A percentile compares a stretch with the other conserved stretches of the same genome.
phyloP scores from a whole-genome alignment of 2,329 filamentous ascomycete genomes.

The Fusarium stilboides region DNA sequence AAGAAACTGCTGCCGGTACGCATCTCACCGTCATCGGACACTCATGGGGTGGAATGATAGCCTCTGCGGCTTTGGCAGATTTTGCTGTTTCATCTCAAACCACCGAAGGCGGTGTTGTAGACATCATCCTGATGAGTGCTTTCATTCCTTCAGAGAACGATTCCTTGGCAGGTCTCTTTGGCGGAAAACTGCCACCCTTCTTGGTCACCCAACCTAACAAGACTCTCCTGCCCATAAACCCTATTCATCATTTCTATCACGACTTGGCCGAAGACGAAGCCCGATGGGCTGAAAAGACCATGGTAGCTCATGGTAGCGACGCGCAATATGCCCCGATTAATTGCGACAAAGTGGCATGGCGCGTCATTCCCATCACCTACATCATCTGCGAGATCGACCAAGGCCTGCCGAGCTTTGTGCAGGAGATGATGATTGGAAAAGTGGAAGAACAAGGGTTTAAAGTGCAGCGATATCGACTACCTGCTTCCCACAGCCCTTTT shows the following conservation, averaged over 20 bases:
- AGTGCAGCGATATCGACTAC: not conserved
- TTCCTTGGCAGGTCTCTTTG: not conserved
- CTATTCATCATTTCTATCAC: not conserved
- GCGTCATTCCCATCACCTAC: not conserved
- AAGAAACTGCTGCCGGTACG: not conserved
- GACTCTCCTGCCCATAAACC: not conserved
- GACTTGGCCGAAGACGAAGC: not conserved
- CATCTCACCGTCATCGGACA: not conserved
- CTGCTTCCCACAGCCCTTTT: not conserved
- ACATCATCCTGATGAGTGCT: not conserved
- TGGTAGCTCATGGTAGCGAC: not conserved
- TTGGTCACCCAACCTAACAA: not conserved
- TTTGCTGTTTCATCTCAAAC: not conserved
- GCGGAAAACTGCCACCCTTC: not conserved
- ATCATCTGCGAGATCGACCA: not conserved
- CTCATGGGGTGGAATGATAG: slow-evolving; percentile 1
- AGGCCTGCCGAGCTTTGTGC: not conserved
- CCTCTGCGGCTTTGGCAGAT: not conserved
- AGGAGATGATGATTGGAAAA: not conserved
- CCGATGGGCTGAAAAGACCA: not conserved
- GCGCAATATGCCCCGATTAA: not conserved
- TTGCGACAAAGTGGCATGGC: not conserved
- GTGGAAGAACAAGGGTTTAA: not conserved
- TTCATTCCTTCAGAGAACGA: not conserved
- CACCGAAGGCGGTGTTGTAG: not conserved